Conservation (phyloP, 179 eudicot species). For the Vitellaria paradoxa region DNA sequence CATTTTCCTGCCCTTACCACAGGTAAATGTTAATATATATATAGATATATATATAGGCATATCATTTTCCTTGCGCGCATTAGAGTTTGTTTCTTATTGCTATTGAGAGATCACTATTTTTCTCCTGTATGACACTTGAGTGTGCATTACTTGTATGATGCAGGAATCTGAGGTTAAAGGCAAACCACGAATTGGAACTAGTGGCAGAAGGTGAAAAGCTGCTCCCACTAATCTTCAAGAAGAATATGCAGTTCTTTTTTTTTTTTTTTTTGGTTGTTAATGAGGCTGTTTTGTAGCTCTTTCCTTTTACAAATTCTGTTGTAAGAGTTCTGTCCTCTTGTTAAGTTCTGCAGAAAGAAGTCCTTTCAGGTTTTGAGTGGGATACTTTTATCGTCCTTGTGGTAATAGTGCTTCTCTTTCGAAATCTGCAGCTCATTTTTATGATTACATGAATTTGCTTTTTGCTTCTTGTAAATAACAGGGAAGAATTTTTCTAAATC, state of each 20-base stretch:
- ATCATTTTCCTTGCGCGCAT: not conserved
- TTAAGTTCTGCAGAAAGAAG: constrained; percentile 1
- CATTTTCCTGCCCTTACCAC: constrained; percentile 64
- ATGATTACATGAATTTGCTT: not conserved
- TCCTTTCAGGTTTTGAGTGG: not conserved
- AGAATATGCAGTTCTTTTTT: not conserved
- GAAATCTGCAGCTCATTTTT: not conserved
- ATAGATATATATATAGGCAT: not conserved
- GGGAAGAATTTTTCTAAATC: not conserved
- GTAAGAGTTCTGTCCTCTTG: not conserved
- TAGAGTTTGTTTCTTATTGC: not conserved
- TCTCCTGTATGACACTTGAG: no score
- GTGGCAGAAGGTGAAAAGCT: constrained; percentile 53
- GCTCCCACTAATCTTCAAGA: no score
- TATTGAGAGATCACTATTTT: no score
- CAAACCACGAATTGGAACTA: constrained; percentile 55
- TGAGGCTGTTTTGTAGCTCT: not conserved
- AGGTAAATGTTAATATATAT: constrained; percentile 34
- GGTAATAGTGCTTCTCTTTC: not conserved
- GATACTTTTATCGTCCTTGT: not conserved
- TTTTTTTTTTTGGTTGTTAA: constrained; percentile 1
- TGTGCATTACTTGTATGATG: not conserved
- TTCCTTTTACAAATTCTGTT: not conserved
- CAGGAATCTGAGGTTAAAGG: constrained; percentile 83
- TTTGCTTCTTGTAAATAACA: not conserved